These are phyloP conservation scores for Celoporthe dispersa DNA, from an alignment of 2,329 filamentous ascomycete genomes.

Conservation along the genomic window DNA sequence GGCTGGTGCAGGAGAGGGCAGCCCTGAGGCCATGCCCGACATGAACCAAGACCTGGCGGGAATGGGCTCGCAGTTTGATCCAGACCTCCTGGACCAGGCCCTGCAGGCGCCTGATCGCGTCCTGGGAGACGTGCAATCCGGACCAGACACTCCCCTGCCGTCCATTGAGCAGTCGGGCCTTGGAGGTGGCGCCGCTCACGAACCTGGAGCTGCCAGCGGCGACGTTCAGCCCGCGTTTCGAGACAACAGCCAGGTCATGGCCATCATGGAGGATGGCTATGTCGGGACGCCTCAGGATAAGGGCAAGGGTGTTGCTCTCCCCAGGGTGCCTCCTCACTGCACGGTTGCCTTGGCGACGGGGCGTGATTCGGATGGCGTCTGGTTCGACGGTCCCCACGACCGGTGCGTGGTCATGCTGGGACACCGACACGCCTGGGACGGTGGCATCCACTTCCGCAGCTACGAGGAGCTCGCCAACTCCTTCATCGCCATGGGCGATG, in stretches of 20 bases:
- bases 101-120: not conserved
- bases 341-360: not conserved
- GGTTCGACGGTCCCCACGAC: conserved; percentile 24
- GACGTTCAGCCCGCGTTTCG: not conserved
- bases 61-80: not conserved
- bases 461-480: not conserved
- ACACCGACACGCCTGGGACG: conserved; percentile 25
- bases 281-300: not conserved
- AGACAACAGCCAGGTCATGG: not conserved
- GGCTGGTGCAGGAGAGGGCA: not conserved
- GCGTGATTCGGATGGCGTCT: conserved; percentile 6
- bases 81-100: not conserved
- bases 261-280: not conserved
- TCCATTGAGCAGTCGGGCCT: not conserved
- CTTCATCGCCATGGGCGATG: not conserved
- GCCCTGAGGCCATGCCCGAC: not conserved
- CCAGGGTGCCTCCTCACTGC: not conserved
- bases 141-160: not conserved
- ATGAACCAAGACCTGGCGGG: not conserved
- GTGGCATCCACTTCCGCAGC: conserved; percentile 20
- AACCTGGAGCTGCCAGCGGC: not conserved
- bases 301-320: not conserved
- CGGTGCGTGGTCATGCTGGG: conserved; percentile 6
- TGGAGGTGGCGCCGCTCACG: no score
- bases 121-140: not conserved